Base-by-base conservation (phyloP, 306 rosid species). In the Vigna angularis region DNA sequence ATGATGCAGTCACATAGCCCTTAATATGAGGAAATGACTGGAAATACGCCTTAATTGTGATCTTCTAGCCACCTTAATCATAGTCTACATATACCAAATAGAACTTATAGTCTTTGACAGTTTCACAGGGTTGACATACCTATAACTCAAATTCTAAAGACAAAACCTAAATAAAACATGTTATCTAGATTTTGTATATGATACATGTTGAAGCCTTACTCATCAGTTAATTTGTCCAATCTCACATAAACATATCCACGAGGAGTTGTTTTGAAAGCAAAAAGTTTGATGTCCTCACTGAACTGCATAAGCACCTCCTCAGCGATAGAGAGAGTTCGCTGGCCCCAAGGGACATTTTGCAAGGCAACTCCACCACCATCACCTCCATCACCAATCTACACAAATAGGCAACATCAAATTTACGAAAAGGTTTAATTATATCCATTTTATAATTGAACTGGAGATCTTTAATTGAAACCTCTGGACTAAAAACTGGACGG, bases 341-440 rank as follows among this genome's bases (percentile, higher is more conserved):
- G 89, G 32, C 98, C 98, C 98, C 98, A 95, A 6, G 89, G 87
- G 45, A 89, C 89, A 66, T 84, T 89, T 75, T 88, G 90, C 73
- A 95, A 81, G 76, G 83, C 83, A 77, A 92, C 87, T 48, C 98
- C 98, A 66, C 98, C 98, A 55, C 98, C 97, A 65, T 77, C 88
- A 6, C 95, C 97, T 32, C 97, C 97, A 75, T 94, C 97, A 28
- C 96, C 98, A 76, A 88, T 44, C 98, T 92, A 79, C 79, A 76
- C 79, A 36, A 20, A 70, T 11, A 63, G 15, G 48, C 42, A 70
- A 78, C 20, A 48, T 45, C 80, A 66, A 82, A 66, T 81, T 75
- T 22, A 53, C 28, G 49, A 34, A 55, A 72, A 71, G 52, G 40
- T 3, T 64, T 48, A 57, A 40, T 53, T 50, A 11, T 32, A 70